Percentiles rank a stretch among this genome's conserved stretches.
phyloP scores from a whole-genome alignment of 352 stramenopile genomes.

The Phytophthora cryptogea region DNA sequence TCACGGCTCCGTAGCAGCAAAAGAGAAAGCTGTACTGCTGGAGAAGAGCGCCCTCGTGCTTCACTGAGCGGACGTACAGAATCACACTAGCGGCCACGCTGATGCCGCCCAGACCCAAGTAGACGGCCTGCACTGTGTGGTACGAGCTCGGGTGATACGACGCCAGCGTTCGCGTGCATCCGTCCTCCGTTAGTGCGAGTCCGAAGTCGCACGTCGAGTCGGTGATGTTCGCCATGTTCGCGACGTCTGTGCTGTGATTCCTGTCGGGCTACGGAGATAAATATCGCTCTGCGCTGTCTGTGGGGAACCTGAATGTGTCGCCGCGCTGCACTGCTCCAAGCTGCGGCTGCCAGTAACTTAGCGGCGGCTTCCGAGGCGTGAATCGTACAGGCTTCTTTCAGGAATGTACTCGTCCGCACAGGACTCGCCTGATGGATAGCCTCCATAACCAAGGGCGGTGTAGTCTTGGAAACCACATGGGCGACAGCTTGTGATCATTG shows the following conservation, averaged over 20 bases:
- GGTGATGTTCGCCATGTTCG: constrained; percentile 41
- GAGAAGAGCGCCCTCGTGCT: constrained; percentile 41
- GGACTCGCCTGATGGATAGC: constrained; percentile 12
- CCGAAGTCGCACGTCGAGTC: constrained; percentile 43
- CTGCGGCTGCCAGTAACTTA: constrained; percentile 11
- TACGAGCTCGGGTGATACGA: constrained; percentile 37
- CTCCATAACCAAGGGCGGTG: constrained; percentile 18
- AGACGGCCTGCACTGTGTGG: constrained; percentile 35
- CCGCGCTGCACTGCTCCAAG: not conserved
- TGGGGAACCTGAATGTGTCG: constrained; percentile 14
- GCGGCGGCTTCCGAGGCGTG: constrained; percentile 8
- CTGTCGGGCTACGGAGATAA: constrained; percentile 22
- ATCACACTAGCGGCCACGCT: constrained; percentile 36
- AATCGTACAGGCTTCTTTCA: constrained; percentile 24
- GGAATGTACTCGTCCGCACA: constrained; percentile 25
- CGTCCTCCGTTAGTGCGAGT: constrained; percentile 31
- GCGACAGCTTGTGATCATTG: constrained; percentile 20
- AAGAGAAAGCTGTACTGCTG: constrained; percentile 53
- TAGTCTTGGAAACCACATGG: constrained; percentile 41
- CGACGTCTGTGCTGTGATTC: constrained; percentile 9
- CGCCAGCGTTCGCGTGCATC: constrained; percentile 39
- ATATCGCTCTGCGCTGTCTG: constrained; percentile 19
- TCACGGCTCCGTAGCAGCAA: constrained; percentile 47
- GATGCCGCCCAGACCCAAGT: constrained; percentile 34
- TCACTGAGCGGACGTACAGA: constrained; percentile 42